Conservation (phyloP, 495 filamentous ascomycete genomes). For the Cercophora newfieldiana region DNA sequence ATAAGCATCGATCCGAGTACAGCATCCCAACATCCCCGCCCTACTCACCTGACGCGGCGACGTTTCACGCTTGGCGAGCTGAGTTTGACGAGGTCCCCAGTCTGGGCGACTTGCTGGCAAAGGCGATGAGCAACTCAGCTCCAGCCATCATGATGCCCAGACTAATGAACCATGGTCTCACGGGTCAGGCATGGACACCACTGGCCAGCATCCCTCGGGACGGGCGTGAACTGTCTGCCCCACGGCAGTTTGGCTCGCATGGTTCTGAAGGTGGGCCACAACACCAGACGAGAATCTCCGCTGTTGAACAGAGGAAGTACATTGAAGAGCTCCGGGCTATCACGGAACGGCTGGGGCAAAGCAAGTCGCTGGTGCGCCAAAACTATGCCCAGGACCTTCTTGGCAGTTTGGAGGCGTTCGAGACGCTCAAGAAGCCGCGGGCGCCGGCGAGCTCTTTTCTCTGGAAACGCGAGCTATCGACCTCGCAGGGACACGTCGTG, state of each 20-base stretch:
- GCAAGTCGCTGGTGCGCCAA: conserved; percentile 21
- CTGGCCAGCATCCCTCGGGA: conserved; percentile 15
- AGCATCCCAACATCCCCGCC: background rate
- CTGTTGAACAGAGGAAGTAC: background rate
- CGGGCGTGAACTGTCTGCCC: background rate
- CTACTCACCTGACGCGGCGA: background rate
- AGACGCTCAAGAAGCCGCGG: conserved; percentile 12
- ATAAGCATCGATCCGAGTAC: conserved; percentile 13
- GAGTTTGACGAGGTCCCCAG: background rate
- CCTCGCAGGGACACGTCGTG: conserved; percentile 5
- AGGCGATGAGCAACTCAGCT: background rate
- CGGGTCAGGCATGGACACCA: conserved; percentile 14
- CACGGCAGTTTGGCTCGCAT: background rate
- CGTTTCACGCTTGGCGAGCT: background rate
- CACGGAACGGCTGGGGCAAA: background rate
- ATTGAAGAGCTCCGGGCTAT: conserved; percentile 17
- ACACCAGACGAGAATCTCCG: conserved; percentile 6
- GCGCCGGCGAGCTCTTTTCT: conserved; percentile 16
- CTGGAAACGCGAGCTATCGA: conserved; percentile 1
- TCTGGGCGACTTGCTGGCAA: background rate
- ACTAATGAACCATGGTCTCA: no score
- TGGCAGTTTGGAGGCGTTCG: conserved; percentile 25
- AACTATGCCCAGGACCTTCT: conserved; percentile 21
- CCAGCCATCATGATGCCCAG: no score
- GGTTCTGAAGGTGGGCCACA: no score